Base-by-base conservation (phyloP, 1,284 basidiomycete species). In the Neolentinus lepideus region DNA sequence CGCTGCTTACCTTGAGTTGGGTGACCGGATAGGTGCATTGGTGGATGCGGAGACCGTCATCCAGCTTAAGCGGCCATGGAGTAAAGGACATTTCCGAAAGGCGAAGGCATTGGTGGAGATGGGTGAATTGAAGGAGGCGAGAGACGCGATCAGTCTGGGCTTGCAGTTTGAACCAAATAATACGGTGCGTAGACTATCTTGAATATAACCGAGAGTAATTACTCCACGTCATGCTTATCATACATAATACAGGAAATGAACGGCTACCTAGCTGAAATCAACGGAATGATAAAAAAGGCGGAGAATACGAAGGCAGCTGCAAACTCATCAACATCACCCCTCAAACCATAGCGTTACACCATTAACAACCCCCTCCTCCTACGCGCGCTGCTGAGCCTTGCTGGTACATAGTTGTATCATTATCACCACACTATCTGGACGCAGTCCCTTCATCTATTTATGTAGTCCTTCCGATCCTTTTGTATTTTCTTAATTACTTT, bases 11-110 rank as follows among this genome's bases (percentile, higher is more conserved):
- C 81, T 83, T 53, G 89, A 90, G 58, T 75, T 81, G 1, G 84
- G 84, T 6, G 91, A 95, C 71, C 85, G 80, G 69, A 78, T 94
- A 55, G 84, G 85, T 51, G 92, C 95, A 1, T 74, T 98, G 6
- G 88, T 88, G 22, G 96, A 99, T 66, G 94, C 95, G 0, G 94
- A 98, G 59, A 85, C 87, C 1, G 94, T 98, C 62, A 88, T 96
- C 47, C 73, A 83, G 60, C 73, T 98, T 55, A 91, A 92, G 68
- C 79, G 87, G 57, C 85, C 85, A 26, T 99, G 96, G 96, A 84
- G 88, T 63, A 98, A 98, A 69, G 96, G 94, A 0, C 93, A 98
- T 69, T 97, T 96, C 77, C 78, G 96, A 60, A 96, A 88, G 63
- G 92, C 90, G 2, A 90, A 90, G 68, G 94, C 96, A 0, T 74